A percentile compares a stretch with the other conserved stretches of the same genome.
Evolutionary conservation across 805 yeast species (phyloP).

Genomic region (Wickerhamiella vanderwaltii): DNA sequence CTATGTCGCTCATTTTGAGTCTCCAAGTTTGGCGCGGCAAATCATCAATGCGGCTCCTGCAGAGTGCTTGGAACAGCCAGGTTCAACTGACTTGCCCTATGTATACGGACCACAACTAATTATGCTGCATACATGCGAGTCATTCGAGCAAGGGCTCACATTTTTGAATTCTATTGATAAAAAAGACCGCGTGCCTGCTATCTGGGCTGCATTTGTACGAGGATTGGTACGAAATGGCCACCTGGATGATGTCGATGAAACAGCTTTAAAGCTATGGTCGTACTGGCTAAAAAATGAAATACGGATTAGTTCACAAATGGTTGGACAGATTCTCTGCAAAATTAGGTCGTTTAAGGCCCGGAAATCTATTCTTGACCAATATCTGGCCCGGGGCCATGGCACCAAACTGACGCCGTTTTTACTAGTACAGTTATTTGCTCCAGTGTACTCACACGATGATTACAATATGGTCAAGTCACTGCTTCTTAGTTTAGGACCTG

Average conservation of each 20-base stretch:
- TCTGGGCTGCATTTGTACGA: slow-evolving; percentile 23
- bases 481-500: slow-evolving; percentile 1
- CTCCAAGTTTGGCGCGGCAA: slow-evolving; percentile 12
- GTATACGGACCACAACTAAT: slow-evolving; percentile 13
- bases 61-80: background rate
- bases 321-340: slow-evolving; percentile 13
- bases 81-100: slow-evolving; percentile 15
- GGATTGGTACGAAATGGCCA: slow-evolving; percentile 16
- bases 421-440: slow-evolving; percentile 12
- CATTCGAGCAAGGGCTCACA: slow-evolving; percentile 14
- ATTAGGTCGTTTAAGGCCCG: slow-evolving; percentile 11
- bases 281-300: slow-evolving; percentile 18
- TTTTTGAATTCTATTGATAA: slow-evolving; percentile 9
- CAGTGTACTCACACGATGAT: slow-evolving; percentile 8
- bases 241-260: slow-evolving; percentile 15
- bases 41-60: slow-evolving; percentile 12
- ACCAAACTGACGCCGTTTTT: background rate
- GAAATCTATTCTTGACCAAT: slow-evolving; percentile 7
- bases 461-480: slow-evolving; percentile 3
- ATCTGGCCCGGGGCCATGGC: background rate
- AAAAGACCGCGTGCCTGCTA: slow-evolving; percentile 11
- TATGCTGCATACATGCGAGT: slow-evolving; percentile 12
- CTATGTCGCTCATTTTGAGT: slow-evolving; percentile 16
- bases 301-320: slow-evolving; percentile 9
- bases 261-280: slow-evolving; percentile 15